Evolutionary conservation across 2,329 filamentous ascomycete genomes (phyloP).

Genomic region (Cercospora citrullina): DNA sequence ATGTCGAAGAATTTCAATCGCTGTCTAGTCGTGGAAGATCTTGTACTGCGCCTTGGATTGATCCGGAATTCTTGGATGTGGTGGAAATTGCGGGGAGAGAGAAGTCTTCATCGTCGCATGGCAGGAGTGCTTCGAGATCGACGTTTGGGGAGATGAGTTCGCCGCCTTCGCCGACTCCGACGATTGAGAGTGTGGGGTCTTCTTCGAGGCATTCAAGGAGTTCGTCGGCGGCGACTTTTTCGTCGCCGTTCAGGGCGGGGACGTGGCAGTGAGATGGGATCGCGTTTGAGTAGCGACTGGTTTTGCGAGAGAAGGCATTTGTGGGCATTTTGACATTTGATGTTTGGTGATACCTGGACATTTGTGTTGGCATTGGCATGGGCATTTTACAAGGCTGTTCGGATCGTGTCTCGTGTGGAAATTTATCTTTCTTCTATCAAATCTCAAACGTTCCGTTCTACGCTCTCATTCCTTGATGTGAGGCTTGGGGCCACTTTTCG

Average conservation of each 20-base stretch:
- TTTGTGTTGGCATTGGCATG: too few relatives aligned
- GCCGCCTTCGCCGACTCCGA: constrained; percentile 9
- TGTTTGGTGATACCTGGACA: too few relatives aligned
- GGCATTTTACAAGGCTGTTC: too few relatives aligned
- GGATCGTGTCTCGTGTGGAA: too few relatives aligned
- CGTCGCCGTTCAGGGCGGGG: background rate
- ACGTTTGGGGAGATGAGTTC: background rate
- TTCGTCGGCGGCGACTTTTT: background rate
- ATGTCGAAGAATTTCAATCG: constrained; percentile 16
- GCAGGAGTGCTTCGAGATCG: constrained; percentile 4
- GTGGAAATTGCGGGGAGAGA: constrained; percentile 1
- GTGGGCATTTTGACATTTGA: background rate
- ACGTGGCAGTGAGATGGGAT: background rate
- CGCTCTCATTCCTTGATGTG: too few relatives aligned
- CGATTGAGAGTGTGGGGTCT: background rate
- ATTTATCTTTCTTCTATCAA: too few relatives aligned
- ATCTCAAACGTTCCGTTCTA: too few relatives aligned
- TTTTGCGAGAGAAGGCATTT: background rate
- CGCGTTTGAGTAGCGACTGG: too few relatives aligned
- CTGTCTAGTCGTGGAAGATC: constrained; percentile 9
- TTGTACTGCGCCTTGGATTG: constrained; percentile 14
- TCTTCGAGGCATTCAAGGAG: background rate
- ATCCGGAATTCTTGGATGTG: constrained; percentile 12
- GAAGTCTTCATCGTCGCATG: background rate
- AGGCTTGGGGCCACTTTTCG: too few relatives aligned